Base-by-base conservation (phyloP, 139 green algal genomes). In the Zygnema cylindricum region DNA sequence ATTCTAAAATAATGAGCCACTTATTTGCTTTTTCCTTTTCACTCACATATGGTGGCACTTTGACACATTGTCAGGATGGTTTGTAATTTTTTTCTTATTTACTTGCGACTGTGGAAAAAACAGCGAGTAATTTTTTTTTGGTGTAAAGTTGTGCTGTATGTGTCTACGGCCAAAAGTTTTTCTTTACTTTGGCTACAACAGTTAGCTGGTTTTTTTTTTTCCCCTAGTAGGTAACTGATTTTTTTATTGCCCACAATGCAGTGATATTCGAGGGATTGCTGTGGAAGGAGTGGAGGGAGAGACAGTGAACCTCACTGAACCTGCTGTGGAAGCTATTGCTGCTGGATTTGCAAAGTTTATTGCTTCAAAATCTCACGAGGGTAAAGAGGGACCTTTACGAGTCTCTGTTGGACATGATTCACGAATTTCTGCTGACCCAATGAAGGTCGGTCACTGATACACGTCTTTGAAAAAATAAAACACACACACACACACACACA, bases 181-280 rank as follows among this genome's bases (percentile, higher is more conserved):
- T 11, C 36, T 16, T 21, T 16, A 16, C 43, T 21, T 21, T 84
- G 11, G 43, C 69, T 84, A 11, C n/a, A 42, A 86, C 78, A 35
- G 1, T 42, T 77, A 1, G 43, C 78, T n/a, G 23, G 40, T 32
- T 3, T 3, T n/a, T 76, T 77, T 7, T 55, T 43, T 84, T 40
- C 33, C 38, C 77, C 21, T 75, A 25, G 69, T 43, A 69, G n/a
- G 32, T 1, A 73, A 55, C 55, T 40, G n/a, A 33, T 33, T 82
- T 81, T 35, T 73, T 55, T 35, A 82, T 43, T 69, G 30, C 25
- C 32, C 11, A 43, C 75, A n/a, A n/a, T 76, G 85, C 85, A 89
- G 85, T 76, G 97, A 99, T 86, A 93, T 99, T 30, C 94, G 97
- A 32, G 97, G 97, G 55, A 93, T 99, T 1, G 96, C 97, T 1